These are phyloP conservation scores for Blastomyces parvus DNA, from an alignment of 2,329 filamentous ascomycete species.

Conservation along the genomic window DNA sequence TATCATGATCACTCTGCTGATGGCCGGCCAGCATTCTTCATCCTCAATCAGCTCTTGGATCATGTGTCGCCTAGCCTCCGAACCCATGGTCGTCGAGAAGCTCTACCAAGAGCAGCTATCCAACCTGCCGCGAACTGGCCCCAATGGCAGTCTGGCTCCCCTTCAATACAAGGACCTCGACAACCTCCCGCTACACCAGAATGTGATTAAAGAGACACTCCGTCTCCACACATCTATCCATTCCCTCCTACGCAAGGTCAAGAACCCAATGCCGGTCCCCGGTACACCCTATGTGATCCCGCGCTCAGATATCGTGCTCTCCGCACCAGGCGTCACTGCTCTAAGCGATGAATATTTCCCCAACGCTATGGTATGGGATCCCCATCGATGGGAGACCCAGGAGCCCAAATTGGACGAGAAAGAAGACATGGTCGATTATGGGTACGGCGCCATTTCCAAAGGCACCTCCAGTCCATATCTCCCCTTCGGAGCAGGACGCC, in stretches of 20 bases:
- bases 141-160: constrained; percentile 47
- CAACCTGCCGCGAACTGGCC: constrained; percentile 25
- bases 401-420: constrained; percentile 32
- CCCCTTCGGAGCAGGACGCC: constrained; percentile 63
- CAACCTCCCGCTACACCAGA: constrained; percentile 51
- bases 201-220: constrained; percentile 63
- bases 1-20: constrained; percentile 78
- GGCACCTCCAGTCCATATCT: constrained; percentile 55
- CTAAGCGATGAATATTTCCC: constrained; percentile 53
- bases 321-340: constrained; percentile 63
- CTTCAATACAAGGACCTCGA: constrained; percentile 52
- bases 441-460: constrained; percentile 52
- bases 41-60: constrained; percentile 72
- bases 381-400: constrained; percentile 50
- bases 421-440: constrained; percentile 52
- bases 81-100: constrained; percentile 60
- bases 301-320: constrained; percentile 64
- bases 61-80: constrained; percentile 59
- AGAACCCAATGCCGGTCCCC: constrained; percentile 51
- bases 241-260: constrained; percentile 63
- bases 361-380: constrained; percentile 51
- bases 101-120: constrained; percentile 57
- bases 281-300: constrained; percentile 61
- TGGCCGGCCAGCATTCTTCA: constrained; percentile 76
- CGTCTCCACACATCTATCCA: constrained; percentile 64